These are phyloP conservation scores for Lathyrus oleraceus DNA, from an alignment of 306 rosid species.

Conservation along the genomic window DNA sequence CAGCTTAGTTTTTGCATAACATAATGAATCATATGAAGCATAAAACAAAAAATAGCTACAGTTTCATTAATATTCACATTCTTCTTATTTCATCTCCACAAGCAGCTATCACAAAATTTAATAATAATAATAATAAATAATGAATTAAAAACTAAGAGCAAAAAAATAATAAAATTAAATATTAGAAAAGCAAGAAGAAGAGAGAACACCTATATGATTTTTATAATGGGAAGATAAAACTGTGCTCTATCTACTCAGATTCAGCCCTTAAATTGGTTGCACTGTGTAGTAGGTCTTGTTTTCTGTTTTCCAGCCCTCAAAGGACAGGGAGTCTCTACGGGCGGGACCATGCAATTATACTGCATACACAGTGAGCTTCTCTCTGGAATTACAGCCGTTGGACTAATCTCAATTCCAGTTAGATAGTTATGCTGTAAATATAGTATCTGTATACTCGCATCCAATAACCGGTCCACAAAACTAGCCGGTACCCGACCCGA, in stretches of 20 bases:
- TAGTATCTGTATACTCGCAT: conserved; percentile 66
- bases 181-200: conserved; percentile 11
- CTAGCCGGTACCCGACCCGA: conserved; percentile 77
- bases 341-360: conserved; percentile 97
- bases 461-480: conserved; percentile 71
- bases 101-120: conserved; percentile 38
- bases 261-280: conserved; percentile 69
- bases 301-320: conserved; percentile 73
- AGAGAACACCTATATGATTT: conserved; percentile 17
- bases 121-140: conserved; percentile 43
- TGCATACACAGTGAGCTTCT: conserved; percentile 90
- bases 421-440: conserved; percentile 91
- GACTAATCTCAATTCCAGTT: conserved; percentile 87
- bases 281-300: conserved; percentile 74
- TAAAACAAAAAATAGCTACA: conserved; percentile 19
- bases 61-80: conserved; percentile 55
- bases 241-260: background rate
- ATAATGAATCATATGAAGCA: conserved; percentile 18
- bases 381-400: conserved; percentile 92
- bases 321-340: conserved; percentile 86
- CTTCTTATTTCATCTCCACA: conserved; percentile 35
- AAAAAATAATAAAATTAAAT: background rate
- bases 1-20: background rate
- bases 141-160: background rate
- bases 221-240: background rate